Base-by-base conservation (phyloP, 2,329 filamentous ascomycete genomes). In the Trichoderma oligosporum region DNA sequence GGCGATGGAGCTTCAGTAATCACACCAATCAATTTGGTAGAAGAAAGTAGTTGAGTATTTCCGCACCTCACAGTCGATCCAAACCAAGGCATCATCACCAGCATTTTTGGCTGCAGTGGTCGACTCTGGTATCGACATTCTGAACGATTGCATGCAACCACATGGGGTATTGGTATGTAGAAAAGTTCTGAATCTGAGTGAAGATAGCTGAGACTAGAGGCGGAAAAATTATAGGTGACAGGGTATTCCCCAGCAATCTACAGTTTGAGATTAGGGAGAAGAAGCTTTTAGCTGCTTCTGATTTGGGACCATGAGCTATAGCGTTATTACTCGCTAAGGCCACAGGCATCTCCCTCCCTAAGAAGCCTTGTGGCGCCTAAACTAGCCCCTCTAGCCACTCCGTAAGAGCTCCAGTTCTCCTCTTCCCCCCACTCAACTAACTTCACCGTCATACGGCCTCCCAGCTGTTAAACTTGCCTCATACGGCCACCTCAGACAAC, bases 21-120 rank as follows among this genome's bases (percentile, higher is more conserved):
- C 31, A 16, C 45, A 18, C 2, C n/a, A n/a, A n/a, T n/a, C n/a
- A n/a, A 1, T 7, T 18, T 11, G 7, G 27, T 25, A 39, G 41
- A 18, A 9, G 9, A 22, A 41, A 27, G 14, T 14, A 42, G 31
- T 31, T 27, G 36, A n/a, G 39, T 1, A 25, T 24, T 7, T 49
- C n/a, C 69, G 63, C 64, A 80, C 78, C 74, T 82, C 79, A 63
- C 79, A 82, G 74, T 96, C 91, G 62, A 96, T 92, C 90, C 91
- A 95, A 61, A 95, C 88, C 35, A 95, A 74, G 7, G 88, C 87
- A 62, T 85, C 84, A 57, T 73, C 71, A n/a, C n/a, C n/a, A n/a
- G n/a, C n/a, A n/a, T n/a, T n/a, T n/a, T n/a, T n/a, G n/a, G n/a
- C n/a, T n/a, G 44, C 35, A 16, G 22, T 35, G 11, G 27, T 39